These are phyloP conservation scores for Chenopodium album DNA, from an alignment of 148 eudicot genomes.

Conservation along the genomic window DNA sequence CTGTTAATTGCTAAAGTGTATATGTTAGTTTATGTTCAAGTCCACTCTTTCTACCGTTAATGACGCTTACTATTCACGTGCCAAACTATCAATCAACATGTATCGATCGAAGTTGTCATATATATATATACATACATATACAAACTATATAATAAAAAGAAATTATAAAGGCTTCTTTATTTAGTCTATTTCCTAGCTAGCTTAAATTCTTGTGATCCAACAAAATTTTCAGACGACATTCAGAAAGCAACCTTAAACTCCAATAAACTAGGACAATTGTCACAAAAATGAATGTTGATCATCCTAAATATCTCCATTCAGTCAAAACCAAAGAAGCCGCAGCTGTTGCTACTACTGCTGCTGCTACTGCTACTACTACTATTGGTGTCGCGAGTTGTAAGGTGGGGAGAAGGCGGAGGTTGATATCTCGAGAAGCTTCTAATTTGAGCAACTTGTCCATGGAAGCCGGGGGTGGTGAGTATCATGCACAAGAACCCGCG, in stretches of 20 bases:
- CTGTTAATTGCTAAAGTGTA: not conserved
- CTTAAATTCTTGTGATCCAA: not conserved
- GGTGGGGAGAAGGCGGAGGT: not conserved
- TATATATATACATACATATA: not conserved
- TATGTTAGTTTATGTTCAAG: not conserved
- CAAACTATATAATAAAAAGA: not conserved
- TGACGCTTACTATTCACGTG: constrained; percentile 16
- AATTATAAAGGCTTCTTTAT: not conserved
- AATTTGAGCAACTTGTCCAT: not conserved
- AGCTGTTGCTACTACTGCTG: not conserved
- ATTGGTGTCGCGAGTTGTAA: not conserved
- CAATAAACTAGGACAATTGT: not conserved
- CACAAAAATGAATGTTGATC: constrained; percentile 2
- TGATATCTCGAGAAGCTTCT: constrained; percentile 20
- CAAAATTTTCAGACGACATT: not conserved
- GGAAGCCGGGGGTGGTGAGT: constrained; percentile 4
- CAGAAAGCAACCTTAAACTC: not conserved
- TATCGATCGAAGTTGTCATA: not conserved
- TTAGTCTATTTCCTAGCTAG: not conserved
- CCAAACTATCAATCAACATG: constrained; percentile 11
- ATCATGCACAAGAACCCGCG: constrained; percentile 41
- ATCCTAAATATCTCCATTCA: not conserved
- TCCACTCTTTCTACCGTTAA: constrained; percentile 9
- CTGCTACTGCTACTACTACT: not conserved
- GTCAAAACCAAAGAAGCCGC: not conserved